Evolutionary conservation across 2,329 filamentous ascomycete species (phyloP), one percentile per base, ranked within the genome.

Genomic region (Cladobotryum protrusum): DNA sequence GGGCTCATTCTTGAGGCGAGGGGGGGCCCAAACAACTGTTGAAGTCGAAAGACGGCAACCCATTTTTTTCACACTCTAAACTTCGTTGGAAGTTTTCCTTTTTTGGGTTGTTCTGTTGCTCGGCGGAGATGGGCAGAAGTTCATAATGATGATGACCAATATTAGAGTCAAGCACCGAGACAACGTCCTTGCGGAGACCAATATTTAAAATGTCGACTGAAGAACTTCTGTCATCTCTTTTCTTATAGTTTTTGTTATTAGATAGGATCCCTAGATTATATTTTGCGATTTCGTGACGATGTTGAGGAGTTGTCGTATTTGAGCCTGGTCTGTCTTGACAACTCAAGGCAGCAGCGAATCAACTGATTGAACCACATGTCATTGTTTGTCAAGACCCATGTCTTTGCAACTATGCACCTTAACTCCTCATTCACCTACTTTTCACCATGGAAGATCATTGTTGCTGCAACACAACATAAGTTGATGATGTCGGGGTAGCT

Each of bases 1-100:
- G 92, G 92, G 92, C 92, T 96, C 90, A 97, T 96, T 96, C 89
- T 96, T 87, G 92, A 90, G 81, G 87, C 91, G 90, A 96, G 89
- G 87, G 86, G 87, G 73, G 71, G 48, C 39, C 57, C 54, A 15
- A 12, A 9, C 58, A 48, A 37, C 49, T 49, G 47, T 55, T 52
- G 49, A 52, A 41, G 32, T 19, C 40, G 57, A 41, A 43, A 43
- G 58, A 55, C 52, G 59, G 58, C 53, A 57, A 58, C 60, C 54
- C 56, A 34, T 52, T 46, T 53, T 54, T 59, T 62, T 62, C 59
- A 62, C 60, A 65, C 62, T 68, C 67, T 70, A 59, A 61, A 59
- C 66, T 69, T 74, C 70, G 55, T 56, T 56, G 71, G 72, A 71
- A 67, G 68, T 67, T 67, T 66, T 62, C 60, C n/a, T 65, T 41